Conservation (phyloP, 2,329 filamentous ascomycete species). For the Lasiodiplodia sp. region DNA sequence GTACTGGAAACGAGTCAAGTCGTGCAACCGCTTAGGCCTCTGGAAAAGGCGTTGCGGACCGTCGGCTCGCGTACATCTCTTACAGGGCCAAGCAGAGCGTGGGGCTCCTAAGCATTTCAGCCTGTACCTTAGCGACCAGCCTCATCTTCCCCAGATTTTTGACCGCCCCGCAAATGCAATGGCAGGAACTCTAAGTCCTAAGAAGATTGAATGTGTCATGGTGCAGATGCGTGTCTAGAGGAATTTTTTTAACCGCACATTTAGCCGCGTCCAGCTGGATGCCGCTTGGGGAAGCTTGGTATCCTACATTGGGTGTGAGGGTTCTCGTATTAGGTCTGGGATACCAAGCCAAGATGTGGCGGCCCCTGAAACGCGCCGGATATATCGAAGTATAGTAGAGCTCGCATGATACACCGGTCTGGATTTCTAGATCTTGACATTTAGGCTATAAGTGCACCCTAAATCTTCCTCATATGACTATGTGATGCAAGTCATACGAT, state of each 20-base stretch:
- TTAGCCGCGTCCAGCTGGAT: neutral
- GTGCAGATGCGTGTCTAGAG: neutral
- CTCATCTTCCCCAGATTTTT: slow-evolving; percentile 16
- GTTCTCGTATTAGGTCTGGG: neutral
- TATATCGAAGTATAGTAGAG: slow-evolving; percentile 16
- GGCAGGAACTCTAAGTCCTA: neutral
- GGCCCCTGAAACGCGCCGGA: slow-evolving; percentile 20
- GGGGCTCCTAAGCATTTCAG: slow-evolving; percentile 14
- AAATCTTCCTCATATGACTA: neutral
- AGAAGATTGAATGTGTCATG: neutral
- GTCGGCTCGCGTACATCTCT: slow-evolving; percentile 19
- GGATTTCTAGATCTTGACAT: slow-evolving; percentile 3
- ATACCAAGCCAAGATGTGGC: slow-evolving; percentile 6
- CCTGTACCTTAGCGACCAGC: slow-evolving; percentile 15
- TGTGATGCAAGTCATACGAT: neutral
- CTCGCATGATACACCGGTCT: slow-evolving; percentile 8
- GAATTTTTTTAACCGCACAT: neutral
- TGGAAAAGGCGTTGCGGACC: slow-evolving; percentile 11
- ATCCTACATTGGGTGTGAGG: neutral
- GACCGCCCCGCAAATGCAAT: neutral
- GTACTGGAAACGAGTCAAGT: neutral
- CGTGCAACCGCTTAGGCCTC: neutral
- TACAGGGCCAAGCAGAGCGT: slow-evolving; percentile 11
- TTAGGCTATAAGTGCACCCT: slow-evolving; percentile 10
- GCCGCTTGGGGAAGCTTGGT: neutral